phyloP scores from a whole-genome alignment of 306 rosid species.

The Prosopis cineraria region DNA sequence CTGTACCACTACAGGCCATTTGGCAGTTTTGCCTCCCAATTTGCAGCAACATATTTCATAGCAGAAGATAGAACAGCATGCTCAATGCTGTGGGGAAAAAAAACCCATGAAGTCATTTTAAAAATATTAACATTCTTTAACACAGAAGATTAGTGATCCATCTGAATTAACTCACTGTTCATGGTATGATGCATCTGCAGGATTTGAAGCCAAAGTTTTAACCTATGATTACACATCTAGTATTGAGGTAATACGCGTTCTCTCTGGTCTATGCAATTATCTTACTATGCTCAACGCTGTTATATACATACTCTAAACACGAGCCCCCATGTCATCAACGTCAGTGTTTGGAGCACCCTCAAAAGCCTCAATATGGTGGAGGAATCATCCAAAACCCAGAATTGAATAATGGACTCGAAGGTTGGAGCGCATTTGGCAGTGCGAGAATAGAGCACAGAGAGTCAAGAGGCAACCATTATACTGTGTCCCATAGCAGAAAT shows the following conservation, averaged over 20 bases:
- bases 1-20: neutral
- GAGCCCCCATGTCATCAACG: neutral
- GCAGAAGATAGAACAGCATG: neutral
- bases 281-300: neutral
- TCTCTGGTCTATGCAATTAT: neutral
- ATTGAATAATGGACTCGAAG: constrained; percentile 58
- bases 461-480: constrained; percentile 55
- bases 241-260: constrained; percentile 44
- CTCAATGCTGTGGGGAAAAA: neutral
- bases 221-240: constrained; percentile 61
- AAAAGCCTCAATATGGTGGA: constrained; percentile 67
- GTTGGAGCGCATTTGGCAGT: constrained; percentile 60
- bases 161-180: neutral
- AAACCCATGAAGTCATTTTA: neutral
- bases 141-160: neutral
- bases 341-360: constrained; percentile 61
- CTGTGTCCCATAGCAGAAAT: constrained; percentile 58
- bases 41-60: neutral
- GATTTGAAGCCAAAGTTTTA: constrained; percentile 46
- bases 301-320: neutral
- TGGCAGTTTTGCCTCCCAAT: neutral
- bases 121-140: neutral
- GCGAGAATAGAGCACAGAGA: constrained; percentile 53
- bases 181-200: constrained; percentile 38
- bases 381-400: constrained; percentile 79